phyloP scores from a whole-genome alignment of 768 basidiomycete genomes.

The Boletus insuetus region DNA sequence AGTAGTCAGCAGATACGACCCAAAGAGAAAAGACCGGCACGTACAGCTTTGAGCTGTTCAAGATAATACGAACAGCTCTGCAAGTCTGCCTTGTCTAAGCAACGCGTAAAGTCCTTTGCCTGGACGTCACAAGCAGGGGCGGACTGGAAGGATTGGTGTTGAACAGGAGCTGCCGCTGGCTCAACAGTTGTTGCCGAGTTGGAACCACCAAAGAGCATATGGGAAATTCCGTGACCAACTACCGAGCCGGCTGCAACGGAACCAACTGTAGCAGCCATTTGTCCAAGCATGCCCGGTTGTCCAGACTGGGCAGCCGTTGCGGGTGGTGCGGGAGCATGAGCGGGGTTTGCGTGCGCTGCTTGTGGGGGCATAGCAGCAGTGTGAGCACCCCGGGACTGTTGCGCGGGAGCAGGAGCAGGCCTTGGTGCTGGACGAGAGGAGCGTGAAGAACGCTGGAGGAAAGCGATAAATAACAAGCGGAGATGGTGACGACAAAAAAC shows the following conservation, averaged over 20 bases:
- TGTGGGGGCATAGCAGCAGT: conserved; percentile 46
- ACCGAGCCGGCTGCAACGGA: conserved; percentile 86
- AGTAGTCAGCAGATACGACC: conserved; percentile 7
- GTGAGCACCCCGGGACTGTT: conserved; percentile 46
- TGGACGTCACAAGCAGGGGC: conserved; percentile 65
- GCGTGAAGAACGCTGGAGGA: conserved; percentile 69
- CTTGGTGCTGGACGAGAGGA: conserved; percentile 59
- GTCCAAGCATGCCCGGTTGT: conserved; percentile 71
- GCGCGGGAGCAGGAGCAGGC: conserved; percentile 49
- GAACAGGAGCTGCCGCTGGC: conserved; percentile 44
- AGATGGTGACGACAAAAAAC: not conserved
- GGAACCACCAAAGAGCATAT: conserved; percentile 83
- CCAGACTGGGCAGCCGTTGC: conserved; percentile 36
- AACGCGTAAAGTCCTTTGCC: conserved; percentile 86
- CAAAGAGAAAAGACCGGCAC: conserved; percentile 27
- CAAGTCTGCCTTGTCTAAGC: conserved; percentile 78
- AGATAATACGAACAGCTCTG: conserved; percentile 84
- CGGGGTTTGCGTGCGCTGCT: conserved; percentile 41
- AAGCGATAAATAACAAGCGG: not conserved
- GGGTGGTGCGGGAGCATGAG: conserved; percentile 41
- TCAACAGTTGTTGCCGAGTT: conserved; percentile 42
- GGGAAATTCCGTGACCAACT: conserved; percentile 86
- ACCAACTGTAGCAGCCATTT: conserved; percentile 90
- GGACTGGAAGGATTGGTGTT: conserved; percentile 45
- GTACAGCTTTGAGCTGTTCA: conserved; percentile 82